Conservation (phyloP, 352 stramenopile species). For the Phytophthora vignae region DNA sequence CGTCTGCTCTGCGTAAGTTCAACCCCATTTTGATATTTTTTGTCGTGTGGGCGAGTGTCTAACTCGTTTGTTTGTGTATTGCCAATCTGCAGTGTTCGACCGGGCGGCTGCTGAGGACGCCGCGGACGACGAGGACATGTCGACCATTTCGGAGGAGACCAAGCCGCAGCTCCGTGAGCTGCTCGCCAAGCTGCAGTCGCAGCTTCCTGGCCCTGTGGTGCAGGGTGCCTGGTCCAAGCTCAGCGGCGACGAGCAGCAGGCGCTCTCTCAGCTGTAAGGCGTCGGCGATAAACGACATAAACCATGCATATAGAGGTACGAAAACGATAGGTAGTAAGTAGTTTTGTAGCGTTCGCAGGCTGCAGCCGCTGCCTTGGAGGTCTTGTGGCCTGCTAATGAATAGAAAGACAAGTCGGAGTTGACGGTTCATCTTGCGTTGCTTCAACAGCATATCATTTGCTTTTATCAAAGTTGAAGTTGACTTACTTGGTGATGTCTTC, state of each 20-base stretch:
- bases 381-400: conserved; percentile 30
- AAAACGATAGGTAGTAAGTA: conserved; percentile 39
- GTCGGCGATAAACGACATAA: conserved; percentile 34
- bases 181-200: conserved; percentile 72
- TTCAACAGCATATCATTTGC: conserved; percentile 4
- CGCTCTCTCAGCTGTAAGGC: conserved; percentile 66
- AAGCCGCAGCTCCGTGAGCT: conserved; percentile 68
- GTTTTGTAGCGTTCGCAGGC: conserved; percentile 34
- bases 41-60: conserved; percentile 16
- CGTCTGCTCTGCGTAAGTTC: conserved; percentile 73
- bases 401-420: conserved; percentile 29
- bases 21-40: conserved; percentile 15
- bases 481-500: conserved; percentile 17
- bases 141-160: conserved; percentile 70
- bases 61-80: conserved; percentile 22
- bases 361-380: neutral
- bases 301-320: conserved; percentile 42
- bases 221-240: conserved; percentile 78
- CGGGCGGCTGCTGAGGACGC: conserved; percentile 60
- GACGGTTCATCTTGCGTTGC: conserved; percentile 4
- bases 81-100: conserved; percentile 61
- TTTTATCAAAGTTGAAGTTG: conserved; percentile 27
- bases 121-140: conserved; percentile 73
- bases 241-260: conserved; percentile 74
- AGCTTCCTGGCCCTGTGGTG: conserved; percentile 65